Evolutionary conservation across 139 green algal species (phyloP), one percentile per base, ranked within the genome.

Genomic region (Prasinococcaceae sp.): DNA sequence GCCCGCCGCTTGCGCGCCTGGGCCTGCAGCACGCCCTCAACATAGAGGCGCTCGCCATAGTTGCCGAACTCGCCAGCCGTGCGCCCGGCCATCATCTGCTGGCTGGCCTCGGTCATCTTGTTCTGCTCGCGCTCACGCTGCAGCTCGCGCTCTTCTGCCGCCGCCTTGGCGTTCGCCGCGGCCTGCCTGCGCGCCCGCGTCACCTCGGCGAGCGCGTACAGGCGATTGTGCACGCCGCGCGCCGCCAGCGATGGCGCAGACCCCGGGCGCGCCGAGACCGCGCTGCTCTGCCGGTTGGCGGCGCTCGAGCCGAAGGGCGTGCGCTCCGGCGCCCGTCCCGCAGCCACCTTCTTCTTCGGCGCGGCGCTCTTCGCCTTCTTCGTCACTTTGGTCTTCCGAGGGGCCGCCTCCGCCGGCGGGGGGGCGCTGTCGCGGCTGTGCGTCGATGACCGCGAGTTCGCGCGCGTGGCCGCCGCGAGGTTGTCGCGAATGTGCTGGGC

Each of bases 41-140:
- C 58, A 33, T 67, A 67, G 17, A 67, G 50, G 4, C 43, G 50
- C 58, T 67, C 58, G 23, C 47, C 47, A 30, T 67, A 67, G 35
- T 50, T 59, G 6, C 20, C 41, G 28, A 55, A 67, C 50, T 67
- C 58, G 12, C 45, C 54, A 16, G 49, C 41, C 16, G 36, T 67
- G 19, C 58, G 43, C 14, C 42, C 50, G 14, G 24, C 6, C 42
- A 45, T 63, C 49, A 67, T 58, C 58, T 66, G n/a, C 57, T 52
- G 36, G 10, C 22, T 49, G 3, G 38, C 17, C 57, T 66, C 2
- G 19, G 52, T 61, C 6, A 50, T n/a, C 49, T 64, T 20, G 51
- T 61, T 55, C 22, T 55, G 9, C 37, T 54, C 4, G 25, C 46
- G 10, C 46, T 60, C 52, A 24, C 30, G 25, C 25, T 32, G 27